Evolutionary conservation across 441 rosid species (phyloP), one percentile per base, ranked within the genome.

Genomic region (Omphalea diandra): DNA sequence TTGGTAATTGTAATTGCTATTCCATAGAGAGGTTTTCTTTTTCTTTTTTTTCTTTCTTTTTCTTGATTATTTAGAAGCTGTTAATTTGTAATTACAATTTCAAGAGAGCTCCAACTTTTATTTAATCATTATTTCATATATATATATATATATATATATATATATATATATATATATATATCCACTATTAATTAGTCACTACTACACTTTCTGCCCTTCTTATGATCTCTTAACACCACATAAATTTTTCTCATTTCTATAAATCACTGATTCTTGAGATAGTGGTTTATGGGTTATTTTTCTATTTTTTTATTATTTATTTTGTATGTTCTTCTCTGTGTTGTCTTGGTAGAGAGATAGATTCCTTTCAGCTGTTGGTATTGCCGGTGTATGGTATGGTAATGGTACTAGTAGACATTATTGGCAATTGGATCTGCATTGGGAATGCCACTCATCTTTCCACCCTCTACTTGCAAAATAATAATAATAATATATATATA

Each of bases 391-490:
- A 76, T 68, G 74, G 74, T 68, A 69, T 36, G 70, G 61, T 36
- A 44, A 69, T 41, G 52, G 53, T 63, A 53, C 35, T 35, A 53
- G 26, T 67, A 69, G 63, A 69, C 79, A 82, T 79, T 69, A 77
- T 80, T 82, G 62, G 80, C 71, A 79, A 82, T 46, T 75, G 80
- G 88, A 87, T 83, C 85, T 75, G 81, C 87, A 82, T 84, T 80
- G 85, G 85, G 75, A 79, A 81, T 68, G 85, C 41, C 31, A 75
- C 75, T 80, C 77, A 79, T 72, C 77, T 26, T 49, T 49, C 26
- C 6, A 20, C 11, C 54, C n/a, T n/a, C n/a, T n/a, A n/a, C n/a
- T n/a, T n/a, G n/a, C n/a, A n/a, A n/a, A n/a, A n/a, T n/a, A n/a
- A n/a, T n/a, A n/a, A n/a, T n/a, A n/a, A n/a, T n/a, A n/a, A n/a